Percentiles rank a stretch among this genome's conserved stretches.
These are phyloP conservation scores for Sporothrix protearum DNA, from an alignment of 2,329 filamentous ascomycete species.

Conservation along the genomic window DNA sequence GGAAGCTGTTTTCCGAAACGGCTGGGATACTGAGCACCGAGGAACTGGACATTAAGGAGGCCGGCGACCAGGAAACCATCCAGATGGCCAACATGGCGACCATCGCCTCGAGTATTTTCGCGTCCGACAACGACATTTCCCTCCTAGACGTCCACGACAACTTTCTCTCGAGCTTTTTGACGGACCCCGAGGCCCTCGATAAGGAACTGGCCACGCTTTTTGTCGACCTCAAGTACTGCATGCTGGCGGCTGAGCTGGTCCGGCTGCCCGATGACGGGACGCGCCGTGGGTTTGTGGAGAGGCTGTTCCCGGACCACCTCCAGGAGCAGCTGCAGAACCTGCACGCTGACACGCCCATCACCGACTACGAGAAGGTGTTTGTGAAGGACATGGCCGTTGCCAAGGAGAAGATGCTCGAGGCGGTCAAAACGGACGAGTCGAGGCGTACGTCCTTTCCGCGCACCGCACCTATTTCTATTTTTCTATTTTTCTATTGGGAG, in stretches of 20 bases:
- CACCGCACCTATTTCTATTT: background rate
- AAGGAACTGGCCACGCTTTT: conserved; percentile 44
- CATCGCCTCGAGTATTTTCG: conserved; percentile 42
- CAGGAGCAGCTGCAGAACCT: conserved; percentile 45
- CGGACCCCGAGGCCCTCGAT: conserved; percentile 40
- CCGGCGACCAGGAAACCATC: conserved; percentile 41
- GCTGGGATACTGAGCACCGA: conserved; percentile 36
- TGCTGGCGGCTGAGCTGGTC: conserved; percentile 18
- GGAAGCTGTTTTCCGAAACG: conserved; percentile 37
- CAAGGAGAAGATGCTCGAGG: conserved; percentile 48
- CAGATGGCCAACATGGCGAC: conserved; percentile 50
- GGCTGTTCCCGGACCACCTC: conserved; percentile 55
- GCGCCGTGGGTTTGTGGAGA: conserved; percentile 42
- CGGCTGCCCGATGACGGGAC: conserved; percentile 22
- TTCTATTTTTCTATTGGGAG: too few species aligned
- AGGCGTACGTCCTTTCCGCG: conserved; percentile 30
- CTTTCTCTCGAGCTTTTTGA: conserved; percentile 45
- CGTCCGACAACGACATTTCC: conserved; percentile 37
- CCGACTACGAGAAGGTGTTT: conserved; percentile 27
- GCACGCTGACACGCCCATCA: conserved; percentile 34
- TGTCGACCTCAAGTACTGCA: conserved; percentile 45
- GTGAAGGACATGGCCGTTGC: conserved; percentile 28
- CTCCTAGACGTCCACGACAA: conserved; percentile 44
- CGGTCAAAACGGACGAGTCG: conserved; percentile 49
- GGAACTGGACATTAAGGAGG: conserved; percentile 40